Base-by-base conservation (phyloP, 2,329 filamentous ascomycete species). In the Curvularia hawaiiensis region DNA sequence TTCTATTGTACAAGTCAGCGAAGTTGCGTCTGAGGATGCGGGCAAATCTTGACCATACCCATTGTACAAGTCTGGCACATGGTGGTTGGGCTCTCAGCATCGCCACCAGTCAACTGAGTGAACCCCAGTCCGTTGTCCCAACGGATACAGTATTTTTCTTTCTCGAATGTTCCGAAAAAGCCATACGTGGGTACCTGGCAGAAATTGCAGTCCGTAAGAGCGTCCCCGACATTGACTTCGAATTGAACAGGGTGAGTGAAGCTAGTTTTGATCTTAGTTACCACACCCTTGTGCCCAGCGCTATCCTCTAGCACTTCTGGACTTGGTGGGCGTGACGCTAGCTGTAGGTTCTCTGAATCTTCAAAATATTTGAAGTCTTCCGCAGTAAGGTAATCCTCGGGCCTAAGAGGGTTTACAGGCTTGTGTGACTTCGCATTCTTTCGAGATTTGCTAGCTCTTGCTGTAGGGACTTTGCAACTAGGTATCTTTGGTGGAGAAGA, bases 211-310 rank as follows among this genome's bases (percentile, higher is more conserved):
- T 61, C 55, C 5, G 35, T n/a, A 3, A 6, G 9, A 2, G 41
- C 54, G 0, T 41, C 11, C 3, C 43, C 16, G 7, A 38, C 40
- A 24, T n/a, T n/a, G n/a, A n/a, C n/a, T n/a, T 64, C 55, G 53
- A 80, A 80, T 3, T 60, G 38, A 12, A 82, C 74, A 0, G 79
- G 79, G 47, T 80, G 78, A 0, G 77, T 72, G 48, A 78, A 77
- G 1, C 68, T 75, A 1, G 79, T 81, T 3, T 56, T 58, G 43
- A 80, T 74, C 30, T 64, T 71, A 8, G 63, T 70, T 16, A 71
- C 48, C 12, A 53, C 38, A 1, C 74, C 74, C 12, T 28, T 59
- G 54, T 66, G 64, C 8, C 72, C 73, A 8, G 58, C 47, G 1
- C 59, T 41, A 26, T 77, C 74, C 26, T 67, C 60, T 64, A 75